Base-by-base conservation (phyloP, 2,329 filamentous ascomycete species). In the Paraconiothyrium brasiliense region DNA sequence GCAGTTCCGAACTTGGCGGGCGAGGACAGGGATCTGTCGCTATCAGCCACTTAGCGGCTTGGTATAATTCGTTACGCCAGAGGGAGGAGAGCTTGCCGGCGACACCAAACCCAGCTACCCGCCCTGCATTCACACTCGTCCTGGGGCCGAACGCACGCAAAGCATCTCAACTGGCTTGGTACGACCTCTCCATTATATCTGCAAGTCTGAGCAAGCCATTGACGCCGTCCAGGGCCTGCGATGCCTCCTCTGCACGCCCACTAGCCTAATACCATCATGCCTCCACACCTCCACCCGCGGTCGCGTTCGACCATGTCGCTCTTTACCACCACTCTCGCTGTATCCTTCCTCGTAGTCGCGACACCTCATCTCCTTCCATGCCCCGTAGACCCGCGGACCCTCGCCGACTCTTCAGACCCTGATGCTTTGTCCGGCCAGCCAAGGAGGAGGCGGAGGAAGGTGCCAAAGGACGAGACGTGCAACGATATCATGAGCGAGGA, bases 231-330 rank as follows among this genome's bases (percentile, higher is more conserved):
- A 73, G 70, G 56, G 63, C 60, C 67, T 64, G 71, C 58, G 62
- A 78, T 79, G 75, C 72, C 73, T 70, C 68, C 62, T 54, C 65
- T 60, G 61, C 48, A 20, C 61, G 54, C 59, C 54, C 66, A 57
- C 54, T 70, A 72, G 65, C 58, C 61, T 63, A 60, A 64, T 46
- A 59, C 35, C 58, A 71, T 56, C 67, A 95, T 95, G 92, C 89
- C 92, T 73, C 92, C 88, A 44, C 84, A 94, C 81, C 89, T 99
- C 46, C 95, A 99, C 79, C 95, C 95, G 37, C 90, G 94, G 79
- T 98, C 94, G 69, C 90, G 92, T 72, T 92, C 93, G 83, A 99
- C 95, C 71, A 94, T 92, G 59, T 95, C 93, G 49, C 90, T 99
- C 63, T 99, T 99, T 83, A 93, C 93, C 54, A 92, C 91, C n/a